Base-by-base conservation (phyloP, 345 rosid species). In the Barbarea vulgaris region DNA sequence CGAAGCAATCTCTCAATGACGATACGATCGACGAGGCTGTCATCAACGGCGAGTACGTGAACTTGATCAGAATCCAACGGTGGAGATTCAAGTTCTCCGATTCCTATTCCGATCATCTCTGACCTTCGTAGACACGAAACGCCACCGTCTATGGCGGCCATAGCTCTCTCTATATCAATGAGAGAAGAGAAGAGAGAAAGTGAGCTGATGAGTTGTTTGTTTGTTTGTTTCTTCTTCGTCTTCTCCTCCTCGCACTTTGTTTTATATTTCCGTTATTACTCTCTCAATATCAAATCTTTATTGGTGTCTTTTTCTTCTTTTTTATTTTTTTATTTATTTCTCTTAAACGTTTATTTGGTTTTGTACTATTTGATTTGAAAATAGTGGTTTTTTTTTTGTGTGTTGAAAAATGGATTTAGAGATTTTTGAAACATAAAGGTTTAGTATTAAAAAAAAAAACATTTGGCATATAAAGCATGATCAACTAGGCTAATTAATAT, bases 11-110 rank as follows among this genome's bases (percentile, higher is more conserved):
- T 83, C 83, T 94, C 98, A 52, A 94, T 91, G 76, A 94, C 85
- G 65, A 86, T 90, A 11, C 98, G 91, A 70, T 94, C 98, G 10
- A 91, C 87, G 27, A 80, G 86, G 47, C 91, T 94, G 36, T 94
- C 98, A 76, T 94, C 98, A 4, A 94, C 98, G 28, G 98, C 98
- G 3, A 94, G 80, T 0, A 94, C 98, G 46, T 94, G 98, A 67
- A 85, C 93, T 59, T 86, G 88, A 34, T 86, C 84, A 0, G 81
- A 18, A 44, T 83, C 83, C 34, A 87, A 39, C 9, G 83, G 80
- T 1, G 86, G 70, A 47, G 82, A 67, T 30, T 84, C 87, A 9
- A 79, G 71, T 44, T 84, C 77, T 11, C 84, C 77, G 14, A 74
- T 67, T 34, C 67, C 79, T 21, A 70, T 27, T 1, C 79, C 84